Evolutionary conservation across 345 rosid species (phyloP).

Genomic region (Hibiscus syriacus): DNA sequence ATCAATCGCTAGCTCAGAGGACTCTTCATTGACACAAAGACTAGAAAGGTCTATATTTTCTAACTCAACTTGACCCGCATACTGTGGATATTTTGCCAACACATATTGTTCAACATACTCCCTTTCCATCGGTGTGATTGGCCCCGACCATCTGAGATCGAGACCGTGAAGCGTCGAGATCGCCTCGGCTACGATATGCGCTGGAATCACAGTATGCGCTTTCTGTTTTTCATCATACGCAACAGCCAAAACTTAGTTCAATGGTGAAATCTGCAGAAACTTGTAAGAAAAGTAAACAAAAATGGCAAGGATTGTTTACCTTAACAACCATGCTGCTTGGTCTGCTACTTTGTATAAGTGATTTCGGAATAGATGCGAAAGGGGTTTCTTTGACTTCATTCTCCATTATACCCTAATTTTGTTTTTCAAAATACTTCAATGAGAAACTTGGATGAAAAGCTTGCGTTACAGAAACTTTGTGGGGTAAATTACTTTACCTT

Average conservation of each 20-base stretch:
- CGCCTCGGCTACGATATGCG: slow-evolving; percentile 71
- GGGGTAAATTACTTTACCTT: slow-evolving; percentile 20
- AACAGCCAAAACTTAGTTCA: neutral
- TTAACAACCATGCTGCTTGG: slow-evolving; percentile 61
- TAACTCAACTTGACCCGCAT: slow-evolving; percentile 37
- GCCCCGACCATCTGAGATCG: slow-evolving; percentile 67
- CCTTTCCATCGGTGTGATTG: slow-evolving; percentile 61
- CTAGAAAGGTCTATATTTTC: slow-evolving; percentile 21
- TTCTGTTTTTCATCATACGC: slow-evolving; percentile 32
- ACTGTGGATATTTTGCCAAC: slow-evolving; percentile 61
- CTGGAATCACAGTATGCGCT: slow-evolving; percentile 51
- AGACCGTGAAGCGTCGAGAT: slow-evolving; percentile 61
- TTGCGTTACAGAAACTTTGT: neutral
- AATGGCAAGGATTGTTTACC: slow-evolving; percentile 26
- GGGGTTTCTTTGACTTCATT: slow-evolving; percentile 31
- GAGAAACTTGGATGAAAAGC: neutral
- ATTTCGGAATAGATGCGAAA: slow-evolving; percentile 38
- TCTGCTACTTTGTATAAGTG: slow-evolving; percentile 34
- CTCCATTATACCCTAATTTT: slow-evolving; percentile 31
- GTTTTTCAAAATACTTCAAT: neutral
- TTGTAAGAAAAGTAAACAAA: neutral
- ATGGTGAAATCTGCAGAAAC: neutral
- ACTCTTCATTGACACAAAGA: slow-evolving; percentile 31
- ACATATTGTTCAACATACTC: slow-evolving; percentile 56
- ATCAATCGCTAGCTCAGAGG: slow-evolving; percentile 22